Conservation (phyloP, 768 basidiomycete species). For the Tubosaeta sp. region DNA sequence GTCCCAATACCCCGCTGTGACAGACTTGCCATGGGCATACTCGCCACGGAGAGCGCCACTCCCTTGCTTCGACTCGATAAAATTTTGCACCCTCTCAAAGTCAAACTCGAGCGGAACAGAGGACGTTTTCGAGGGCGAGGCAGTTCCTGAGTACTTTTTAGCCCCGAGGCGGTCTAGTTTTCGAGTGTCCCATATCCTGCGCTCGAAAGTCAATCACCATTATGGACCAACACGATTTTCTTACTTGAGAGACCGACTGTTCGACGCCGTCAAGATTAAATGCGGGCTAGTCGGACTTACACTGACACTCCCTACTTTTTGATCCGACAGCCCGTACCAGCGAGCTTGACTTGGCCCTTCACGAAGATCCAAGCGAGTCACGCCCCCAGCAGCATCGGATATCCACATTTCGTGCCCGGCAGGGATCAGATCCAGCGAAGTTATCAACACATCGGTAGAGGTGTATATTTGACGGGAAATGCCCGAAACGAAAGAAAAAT, state of each 20-base stretch:
- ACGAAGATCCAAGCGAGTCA: constrained; percentile 74
- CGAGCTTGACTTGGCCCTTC: constrained; percentile 50
- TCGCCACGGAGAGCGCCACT: constrained; percentile 56
- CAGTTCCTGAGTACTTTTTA: constrained; percentile 8
- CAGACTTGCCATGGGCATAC: constrained; percentile 69
- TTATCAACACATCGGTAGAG: constrained; percentile 54
- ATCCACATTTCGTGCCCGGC: constrained; percentile 81
- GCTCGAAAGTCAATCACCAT: not conserved
- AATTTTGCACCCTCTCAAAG: constrained; percentile 44
- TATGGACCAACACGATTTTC: constrained; percentile 10
- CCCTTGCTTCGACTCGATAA: constrained; percentile 48
- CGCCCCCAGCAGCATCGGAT: constrained; percentile 66
- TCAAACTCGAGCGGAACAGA: constrained; percentile 30
- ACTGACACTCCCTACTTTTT: constrained; percentile 77
- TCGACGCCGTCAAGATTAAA: constrained; percentile 72
- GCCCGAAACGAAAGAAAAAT: constrained; percentile 67
- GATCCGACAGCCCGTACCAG: constrained; percentile 61
- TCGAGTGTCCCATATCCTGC: constrained; percentile 77
- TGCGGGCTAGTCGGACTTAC: constrained; percentile 68
- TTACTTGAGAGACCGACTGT: constrained; percentile 67
- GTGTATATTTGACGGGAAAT: constrained; percentile 67
- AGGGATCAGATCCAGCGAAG: constrained; percentile 65
- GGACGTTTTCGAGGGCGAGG: constrained; percentile 11
- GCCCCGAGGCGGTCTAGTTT: constrained; percentile 49
- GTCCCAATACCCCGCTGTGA: constrained; percentile 85